Evolutionary conservation across 768 basidiomycete genomes (phyloP), one percentile per base, ranked within the genome.

Genomic region (Tricholoma matsutake): DNA sequence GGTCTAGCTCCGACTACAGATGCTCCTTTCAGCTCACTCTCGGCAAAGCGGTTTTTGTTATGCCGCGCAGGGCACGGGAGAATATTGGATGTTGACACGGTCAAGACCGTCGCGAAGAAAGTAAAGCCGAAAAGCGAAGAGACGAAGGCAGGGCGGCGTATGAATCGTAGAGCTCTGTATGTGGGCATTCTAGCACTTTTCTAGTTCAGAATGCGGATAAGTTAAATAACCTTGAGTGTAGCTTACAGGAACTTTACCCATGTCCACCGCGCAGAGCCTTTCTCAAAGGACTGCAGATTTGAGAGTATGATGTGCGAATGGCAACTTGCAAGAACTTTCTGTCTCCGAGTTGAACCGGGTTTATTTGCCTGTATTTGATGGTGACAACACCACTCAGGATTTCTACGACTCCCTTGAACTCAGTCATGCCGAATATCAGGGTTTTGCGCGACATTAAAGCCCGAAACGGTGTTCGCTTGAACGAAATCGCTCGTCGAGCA

Each of bases 401-500:
- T 18, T 11, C 6, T 32, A 18, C 57, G 54, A 25, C 31, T 45
- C 28, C 39, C 34, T 63, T 54, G 20, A n/a, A 32, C 53, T 60
- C 16, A 6, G 35, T 31, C 61, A 81, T 79, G 78, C 73, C 77
- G 58, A 79, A 76, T 63, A 75, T 77, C 57, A 72, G 83, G 60
- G 81, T 93, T 56, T 72, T 92, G 53, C 86, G 91, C 71, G 92
- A 94, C 73, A 84, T 92, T 58, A 90, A 90, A 67, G 89, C 88
- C 22, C 88, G 91, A 55, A 71, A 82, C 18, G 85, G 86, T 61
- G 89, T 93, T 61, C 76, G 78, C 61, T 83, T 83, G 49, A 87
- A 88, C 71, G 96, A 98, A 72, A 80, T 96, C 52, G 79, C 87
- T 29, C 87, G 96, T 18, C 82, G 93, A 49, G 96, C 96, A 0